Evolutionary conservation across 345 rosid species (phyloP), one percentile per base, ranked within the genome.

Genomic region (Aquilaria sinensis): DNA sequence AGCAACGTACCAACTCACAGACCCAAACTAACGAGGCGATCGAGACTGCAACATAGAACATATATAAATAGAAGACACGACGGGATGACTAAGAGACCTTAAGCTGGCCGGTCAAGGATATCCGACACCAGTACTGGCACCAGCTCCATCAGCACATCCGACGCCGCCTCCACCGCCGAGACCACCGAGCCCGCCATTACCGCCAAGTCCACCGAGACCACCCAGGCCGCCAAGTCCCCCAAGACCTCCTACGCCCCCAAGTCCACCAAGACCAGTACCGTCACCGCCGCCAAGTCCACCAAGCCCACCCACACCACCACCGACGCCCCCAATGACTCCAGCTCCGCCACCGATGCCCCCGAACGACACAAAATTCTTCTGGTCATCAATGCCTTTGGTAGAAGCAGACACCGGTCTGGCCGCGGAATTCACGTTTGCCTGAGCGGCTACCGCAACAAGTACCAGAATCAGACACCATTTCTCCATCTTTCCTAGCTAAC

Each of bases 271-370:
- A 2, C 57, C 31, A 23, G 71, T 71, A 10, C 75, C 75, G 3
- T 58, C 68, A 12, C 12, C 4, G 11, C 69, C 74, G 56, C 71
- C 65, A 51, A 65, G 65, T 10, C 68, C 31, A 12, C 67, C 66
- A 1, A 63, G 2, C 14, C 60, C 63, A 41, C 53, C 70, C 6
- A 58, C 51, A 1, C 63, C 63, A 4, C 43, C 74, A 45, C 79
- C 74, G 56, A 65, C 53, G 53, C 74, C 76, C 31, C 79, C 78
- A 48, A 65, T 48, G 47, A 72, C 79, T 50, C 65, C 58, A 37
- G 55, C 52, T 2, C 77, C 82, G 1, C 70, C 80, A 12, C 83
- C 85, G 37, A 80, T 70, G 1, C 89, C 89, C 8, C 73, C 92
- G 11, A 65, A 37, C 43, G 43, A 5, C 43, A 37, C 43, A 37